phyloP scores from a whole-genome alignment of 73 alveolate species.

The Tetrahymena borealis region DNA sequence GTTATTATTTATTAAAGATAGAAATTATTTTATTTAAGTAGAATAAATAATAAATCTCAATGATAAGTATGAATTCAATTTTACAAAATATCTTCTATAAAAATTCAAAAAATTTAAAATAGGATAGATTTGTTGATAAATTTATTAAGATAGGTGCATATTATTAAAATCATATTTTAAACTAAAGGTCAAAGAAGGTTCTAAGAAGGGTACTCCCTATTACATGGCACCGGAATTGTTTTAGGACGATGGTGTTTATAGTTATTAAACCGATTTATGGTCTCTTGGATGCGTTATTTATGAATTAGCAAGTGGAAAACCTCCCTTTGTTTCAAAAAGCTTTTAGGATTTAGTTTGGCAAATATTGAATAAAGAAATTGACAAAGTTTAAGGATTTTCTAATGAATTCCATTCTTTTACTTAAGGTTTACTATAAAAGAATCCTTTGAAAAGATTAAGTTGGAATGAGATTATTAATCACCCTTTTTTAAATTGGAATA shows the following conservation, averaged over 20 bases:
- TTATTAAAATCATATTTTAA: too few species aligned
- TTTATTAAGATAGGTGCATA: too few species aligned
- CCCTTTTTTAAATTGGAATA: neutral
- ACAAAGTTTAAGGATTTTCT: conserved; percentile 35
- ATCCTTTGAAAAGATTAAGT: conserved; percentile 81
- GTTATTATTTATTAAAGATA: too few species aligned
- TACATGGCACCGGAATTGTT: conserved; percentile 94
- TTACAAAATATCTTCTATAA: neutral
- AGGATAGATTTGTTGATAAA: neutral
- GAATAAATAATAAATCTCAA: too few species aligned
- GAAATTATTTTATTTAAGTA: too few species aligned
- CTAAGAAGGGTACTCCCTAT: conserved; percentile 72
- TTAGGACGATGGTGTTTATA: conserved; percentile 71
- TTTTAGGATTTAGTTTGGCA: conserved; percentile 73
- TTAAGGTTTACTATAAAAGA: conserved; percentile 74
- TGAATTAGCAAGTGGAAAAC: conserved; percentile 90
- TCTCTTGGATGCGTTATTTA: conserved; percentile 85
- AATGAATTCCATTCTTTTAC: conserved; percentile 66
- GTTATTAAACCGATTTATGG: conserved; percentile 81
- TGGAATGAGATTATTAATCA: conserved; percentile 85
- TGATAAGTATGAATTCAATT: too few species aligned
- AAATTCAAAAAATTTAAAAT: neutral
- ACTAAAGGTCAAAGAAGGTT: conserved; percentile 33
- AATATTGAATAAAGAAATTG: conserved; percentile 68
- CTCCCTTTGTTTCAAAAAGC: conserved; percentile 80